Conservation (phyloP, 148 eudicot genomes). For the Rhododendron kiyosumense region DNA sequence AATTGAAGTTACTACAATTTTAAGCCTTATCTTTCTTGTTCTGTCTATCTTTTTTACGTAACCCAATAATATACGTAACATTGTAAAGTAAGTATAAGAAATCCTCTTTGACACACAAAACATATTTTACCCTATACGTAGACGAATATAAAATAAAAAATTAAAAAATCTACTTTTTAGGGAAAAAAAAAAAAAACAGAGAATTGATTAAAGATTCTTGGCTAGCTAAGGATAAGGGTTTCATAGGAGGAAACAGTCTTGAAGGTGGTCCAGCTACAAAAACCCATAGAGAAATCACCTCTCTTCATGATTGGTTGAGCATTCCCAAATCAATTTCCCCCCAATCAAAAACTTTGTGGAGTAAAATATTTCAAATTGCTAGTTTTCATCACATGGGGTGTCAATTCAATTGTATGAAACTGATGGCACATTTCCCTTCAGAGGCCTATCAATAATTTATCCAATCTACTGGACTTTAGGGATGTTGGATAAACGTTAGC, state of each 20-base stretch:
- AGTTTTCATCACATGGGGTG: neutral
- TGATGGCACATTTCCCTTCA: constrained; percentile 4
- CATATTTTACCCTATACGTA: neutral
- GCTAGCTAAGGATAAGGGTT: neutral
- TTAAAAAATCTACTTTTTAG: neutral
- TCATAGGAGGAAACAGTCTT: constrained; percentile 23
- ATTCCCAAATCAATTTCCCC: constrained; percentile 26
- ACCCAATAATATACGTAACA: neutral
- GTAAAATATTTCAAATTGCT: neutral
- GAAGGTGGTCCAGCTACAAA: constrained; percentile 43
- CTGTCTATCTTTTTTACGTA: neutral
- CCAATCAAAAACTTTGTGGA: constrained; percentile 18
- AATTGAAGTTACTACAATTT: neutral
- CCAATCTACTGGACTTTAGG: neutral
- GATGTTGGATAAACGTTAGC: constrained; percentile 5
- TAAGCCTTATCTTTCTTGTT: neutral
- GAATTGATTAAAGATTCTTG: neutral
- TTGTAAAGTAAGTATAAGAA: neutral
- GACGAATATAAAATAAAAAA: neutral
- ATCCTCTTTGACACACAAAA: neutral
- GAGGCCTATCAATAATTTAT: neutral
- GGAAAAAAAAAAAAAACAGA: neutral
- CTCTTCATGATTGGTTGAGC: constrained; percentile 36
- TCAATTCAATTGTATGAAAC: constrained; percentile 11
- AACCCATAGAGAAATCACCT: constrained; percentile 22